Evolutionary conservation across 306 rosid genomes (phyloP).

Genomic region (Gastrolobium villosum): DNA sequence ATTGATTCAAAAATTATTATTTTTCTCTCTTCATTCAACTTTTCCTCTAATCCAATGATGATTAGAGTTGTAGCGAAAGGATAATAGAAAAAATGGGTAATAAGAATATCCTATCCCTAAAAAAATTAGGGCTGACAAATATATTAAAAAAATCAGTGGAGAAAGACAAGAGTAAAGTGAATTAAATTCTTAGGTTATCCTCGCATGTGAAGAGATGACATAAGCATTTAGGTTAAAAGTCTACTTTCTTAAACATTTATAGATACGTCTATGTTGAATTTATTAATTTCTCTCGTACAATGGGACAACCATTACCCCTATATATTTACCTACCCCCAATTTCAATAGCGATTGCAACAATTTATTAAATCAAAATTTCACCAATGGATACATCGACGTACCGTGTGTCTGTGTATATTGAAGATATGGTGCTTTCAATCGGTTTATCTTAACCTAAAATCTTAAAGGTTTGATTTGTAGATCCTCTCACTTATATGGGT

Average conservation of each 20-base stretch:
- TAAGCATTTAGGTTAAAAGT: conserved; percentile 14
- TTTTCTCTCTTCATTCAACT: no score
- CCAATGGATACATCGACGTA: no score
- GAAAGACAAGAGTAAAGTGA: conserved; percentile 4
- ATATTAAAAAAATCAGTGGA: not conserved
- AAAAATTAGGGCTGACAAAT: conserved; percentile 2
- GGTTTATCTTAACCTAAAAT: no score
- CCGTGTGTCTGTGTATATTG: no score
- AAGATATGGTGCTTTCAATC: no score
- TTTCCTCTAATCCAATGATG: no score
- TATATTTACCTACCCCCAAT: not conserved
- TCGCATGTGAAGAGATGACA: conserved; percentile 36
- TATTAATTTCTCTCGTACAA: not conserved
- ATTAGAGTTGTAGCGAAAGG: no score
- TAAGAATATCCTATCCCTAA: no score
- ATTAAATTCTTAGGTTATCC: not conserved
- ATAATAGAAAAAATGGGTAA: no score
- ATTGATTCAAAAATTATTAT: no score
- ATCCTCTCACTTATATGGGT: no score
- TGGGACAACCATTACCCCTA: not conserved
- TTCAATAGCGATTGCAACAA: not conserved
- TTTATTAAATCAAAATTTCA: not conserved
- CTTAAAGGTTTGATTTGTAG: no score
- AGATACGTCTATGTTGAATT: not conserved
- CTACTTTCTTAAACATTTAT: not conserved